A percentile compares a stretch with the other conserved stretches of the same genome.
These are phyloP conservation scores for Fusarium hostae DNA, from an alignment of 2,329 filamentous ascomycete genomes.

Conservation along the genomic window DNA sequence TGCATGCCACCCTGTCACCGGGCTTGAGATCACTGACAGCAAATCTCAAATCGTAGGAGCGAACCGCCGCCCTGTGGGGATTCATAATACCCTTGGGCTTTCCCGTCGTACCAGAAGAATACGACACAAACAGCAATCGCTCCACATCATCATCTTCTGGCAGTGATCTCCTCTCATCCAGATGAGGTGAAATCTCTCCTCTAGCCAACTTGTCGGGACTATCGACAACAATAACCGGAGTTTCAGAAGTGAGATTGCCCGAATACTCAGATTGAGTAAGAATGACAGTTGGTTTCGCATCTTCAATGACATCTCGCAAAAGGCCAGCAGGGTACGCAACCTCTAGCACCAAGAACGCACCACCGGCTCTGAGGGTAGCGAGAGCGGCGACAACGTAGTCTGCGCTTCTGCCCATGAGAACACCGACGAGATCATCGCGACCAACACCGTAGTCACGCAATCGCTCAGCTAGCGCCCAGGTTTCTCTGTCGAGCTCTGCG, in stretches of 20 bases:
- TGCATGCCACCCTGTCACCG: conserved; percentile 84
- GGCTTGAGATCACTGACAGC: conserved; percentile 73
- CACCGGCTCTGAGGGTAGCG: conserved; percentile 80
- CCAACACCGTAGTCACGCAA: conserved; percentile 75
- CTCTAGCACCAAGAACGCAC: conserved; percentile 83
- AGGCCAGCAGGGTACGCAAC: conserved; percentile 80
- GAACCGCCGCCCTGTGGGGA: conserved; percentile 77
- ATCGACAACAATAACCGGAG: conserved; percentile 74
- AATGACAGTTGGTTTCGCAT: conserved; percentile 76
- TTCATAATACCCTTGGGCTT: conserved; percentile 87
- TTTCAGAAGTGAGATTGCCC: conserved; percentile 70
- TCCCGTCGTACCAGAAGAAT: conserved; percentile 81
- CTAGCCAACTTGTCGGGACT: conserved; percentile 48
- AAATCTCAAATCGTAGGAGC: conserved; percentile 80
- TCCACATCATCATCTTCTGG: conserved; percentile 76
- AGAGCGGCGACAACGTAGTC: conserved; percentile 84
- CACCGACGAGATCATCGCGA: conserved; percentile 78
- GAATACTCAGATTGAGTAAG: conserved; percentile 74
- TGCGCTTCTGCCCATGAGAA: conserved; percentile 79
- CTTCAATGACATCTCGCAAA: conserved; percentile 79
- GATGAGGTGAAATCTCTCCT: conserved; percentile 44
- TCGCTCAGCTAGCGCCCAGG: conserved; percentile 70
- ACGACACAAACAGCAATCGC: conserved; percentile 81
- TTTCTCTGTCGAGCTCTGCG: conserved; percentile 74
- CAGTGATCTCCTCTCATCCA: conserved; percentile 59